phyloP scores from a whole-genome alignment of 176 grass and related monocot genomes.

The Oryza nivara region DNA sequence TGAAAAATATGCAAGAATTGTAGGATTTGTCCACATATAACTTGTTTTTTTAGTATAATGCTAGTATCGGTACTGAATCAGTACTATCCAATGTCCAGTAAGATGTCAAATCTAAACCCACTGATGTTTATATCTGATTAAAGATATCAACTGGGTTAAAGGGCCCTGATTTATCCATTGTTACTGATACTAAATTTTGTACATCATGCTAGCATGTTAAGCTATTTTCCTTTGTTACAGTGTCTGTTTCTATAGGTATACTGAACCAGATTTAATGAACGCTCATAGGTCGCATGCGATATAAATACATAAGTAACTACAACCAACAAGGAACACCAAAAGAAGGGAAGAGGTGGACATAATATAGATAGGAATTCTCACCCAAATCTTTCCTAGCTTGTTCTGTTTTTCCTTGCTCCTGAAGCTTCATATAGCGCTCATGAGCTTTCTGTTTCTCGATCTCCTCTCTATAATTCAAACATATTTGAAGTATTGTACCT shows the following conservation, averaged over 20 bases:
- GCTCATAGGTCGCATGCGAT: background rate
- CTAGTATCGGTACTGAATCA: background rate
- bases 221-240: background rate
- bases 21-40: background rate
- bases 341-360: background rate
- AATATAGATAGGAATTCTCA: slow-evolving; percentile 54
- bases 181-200: background rate
- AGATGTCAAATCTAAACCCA: background rate
- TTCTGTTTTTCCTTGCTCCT: slow-evolving; percentile 99
- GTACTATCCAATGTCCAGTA: background rate
- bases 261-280: slow-evolving; percentile 1
- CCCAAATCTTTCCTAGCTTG: slow-evolving; percentile 94
- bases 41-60: background rate
- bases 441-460: slow-evolving; percentile 95
- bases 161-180: background rate
- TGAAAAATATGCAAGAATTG: background rate
- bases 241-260: background rate
- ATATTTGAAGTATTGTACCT: slow-evolving; percentile 4
- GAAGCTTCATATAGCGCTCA: slow-evolving; percentile 98
- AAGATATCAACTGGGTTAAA: background rate
- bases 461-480: slow-evolving; percentile 70
- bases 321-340: background rate
- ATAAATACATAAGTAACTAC: slow-evolving; percentile 2
- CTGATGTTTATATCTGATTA: background rate
- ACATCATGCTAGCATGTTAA: background rate